A percentile compares a stretch with the other conserved stretches of the same genome.
Conservation (phyloP, 2,329 filamentous ascomycete species). For the Fonsecaea multimorphosa region DNA sequence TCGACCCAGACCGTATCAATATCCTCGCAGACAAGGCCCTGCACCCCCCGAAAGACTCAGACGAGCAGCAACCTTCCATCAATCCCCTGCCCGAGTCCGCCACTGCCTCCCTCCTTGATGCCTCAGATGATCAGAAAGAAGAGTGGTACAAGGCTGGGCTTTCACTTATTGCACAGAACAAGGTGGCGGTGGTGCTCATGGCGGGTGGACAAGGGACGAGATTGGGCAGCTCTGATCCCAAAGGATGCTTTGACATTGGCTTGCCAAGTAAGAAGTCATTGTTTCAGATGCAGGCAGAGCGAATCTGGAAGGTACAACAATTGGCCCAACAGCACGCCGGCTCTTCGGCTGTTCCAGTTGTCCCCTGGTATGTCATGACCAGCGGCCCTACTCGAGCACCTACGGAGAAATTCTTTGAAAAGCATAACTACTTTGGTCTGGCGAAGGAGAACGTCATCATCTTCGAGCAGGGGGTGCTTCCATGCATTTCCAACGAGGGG, state of each 20-base stretch:
- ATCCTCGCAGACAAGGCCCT: constrained; percentile 81
- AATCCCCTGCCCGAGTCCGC: constrained; percentile 88
- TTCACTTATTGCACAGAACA: constrained; percentile 69
- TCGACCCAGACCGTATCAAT: constrained; percentile 88
- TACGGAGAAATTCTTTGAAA: constrained; percentile 90
- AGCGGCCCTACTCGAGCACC: constrained; percentile 89
- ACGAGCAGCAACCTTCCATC: constrained; percentile 58
- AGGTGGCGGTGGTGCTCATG: constrained; percentile 89
- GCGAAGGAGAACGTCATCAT: constrained; percentile 83
- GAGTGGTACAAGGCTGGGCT: constrained; percentile 80
- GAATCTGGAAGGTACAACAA: constrained; percentile 83
- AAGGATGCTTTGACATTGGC: constrained; percentile 97
- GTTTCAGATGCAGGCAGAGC: constrained; percentile 96
- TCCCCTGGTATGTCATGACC: constrained; percentile 99
- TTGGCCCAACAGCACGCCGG: constrained; percentile 75
- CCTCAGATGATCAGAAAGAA: constrained; percentile 75
- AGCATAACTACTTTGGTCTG: constrained; percentile 90
- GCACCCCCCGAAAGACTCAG: constrained; percentile 70
- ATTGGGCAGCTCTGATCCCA: constrained; percentile 90
- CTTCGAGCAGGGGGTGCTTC: constrained; percentile 96
- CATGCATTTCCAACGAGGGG: constrained; percentile 95
- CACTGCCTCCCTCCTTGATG: constrained; percentile 90
- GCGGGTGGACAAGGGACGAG: constrained; percentile 96
- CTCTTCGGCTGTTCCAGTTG: constrained; percentile 62
- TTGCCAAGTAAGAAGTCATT: constrained; percentile 91